Conservation (phyloP, 441 rosid species). For the Erodium trifolium region DNA sequence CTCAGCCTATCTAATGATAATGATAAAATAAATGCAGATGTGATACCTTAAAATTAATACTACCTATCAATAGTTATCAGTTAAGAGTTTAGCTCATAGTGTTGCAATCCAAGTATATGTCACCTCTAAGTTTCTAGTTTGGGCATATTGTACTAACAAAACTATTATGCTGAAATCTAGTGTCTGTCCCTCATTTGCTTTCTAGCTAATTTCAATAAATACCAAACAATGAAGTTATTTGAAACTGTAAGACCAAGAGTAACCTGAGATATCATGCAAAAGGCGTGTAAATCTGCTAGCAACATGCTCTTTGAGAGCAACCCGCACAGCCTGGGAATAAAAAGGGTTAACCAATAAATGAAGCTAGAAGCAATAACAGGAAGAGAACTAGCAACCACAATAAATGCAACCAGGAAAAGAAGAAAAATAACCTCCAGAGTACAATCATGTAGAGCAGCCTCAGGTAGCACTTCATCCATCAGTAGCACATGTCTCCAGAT, state of each 20-base stretch:
- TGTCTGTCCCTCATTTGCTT: constrained; percentile 5
- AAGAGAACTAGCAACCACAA: constrained; percentile 4
- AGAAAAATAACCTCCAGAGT: constrained; percentile 48
- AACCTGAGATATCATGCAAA: constrained; percentile 81
- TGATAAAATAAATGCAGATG: not conserved
- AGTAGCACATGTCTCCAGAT: constrained; percentile 84
- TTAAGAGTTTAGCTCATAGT: not conserved
- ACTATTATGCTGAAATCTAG: not conserved
- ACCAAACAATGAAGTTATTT: not conserved
- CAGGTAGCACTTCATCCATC: constrained; percentile 72
- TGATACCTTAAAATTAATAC: not conserved
- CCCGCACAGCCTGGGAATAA: constrained; percentile 71
- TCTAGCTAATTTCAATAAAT: not conserved
- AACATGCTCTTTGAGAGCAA: constrained; percentile 59
- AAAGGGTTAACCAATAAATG: constrained; percentile 22
- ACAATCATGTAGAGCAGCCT: constrained; percentile 67
- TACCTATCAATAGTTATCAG: not conserved
- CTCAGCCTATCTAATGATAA: constrained; percentile 8
- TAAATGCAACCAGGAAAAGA: constrained; percentile 1
- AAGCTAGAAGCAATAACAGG: constrained; percentile 7
- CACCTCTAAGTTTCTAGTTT: not conserved
- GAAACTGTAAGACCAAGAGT: constrained; percentile 21
- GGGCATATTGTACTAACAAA: constrained; percentile 3
- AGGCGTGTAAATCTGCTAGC: constrained; percentile 55
- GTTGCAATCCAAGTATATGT: not conserved